Base-by-base conservation (phyloP, 345 rosid genomes). In the Pistacia vera region DNA sequence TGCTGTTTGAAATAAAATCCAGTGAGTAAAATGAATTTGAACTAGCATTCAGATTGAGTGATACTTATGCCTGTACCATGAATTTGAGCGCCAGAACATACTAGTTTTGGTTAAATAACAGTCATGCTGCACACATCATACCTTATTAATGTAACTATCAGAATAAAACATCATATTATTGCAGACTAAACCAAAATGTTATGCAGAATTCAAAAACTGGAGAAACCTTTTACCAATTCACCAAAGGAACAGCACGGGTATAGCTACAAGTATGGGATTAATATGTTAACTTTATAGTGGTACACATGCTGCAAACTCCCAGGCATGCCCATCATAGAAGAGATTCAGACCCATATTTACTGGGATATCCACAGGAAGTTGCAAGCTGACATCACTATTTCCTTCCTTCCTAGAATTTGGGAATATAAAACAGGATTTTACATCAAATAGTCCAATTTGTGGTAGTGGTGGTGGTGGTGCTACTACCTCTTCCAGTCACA, bases 21-120 rank as follows among this genome's bases (percentile, higher is more conserved):
- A 58, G 4, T 14, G 33, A 71, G 33, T 59, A 56, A 51, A 72
- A 68, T 28, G 66, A 18, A 71, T 62, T 56, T 54, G 48, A 71
- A 12, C 17, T 10, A 56, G 35, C 51, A 71, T 36, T 71, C 35
- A 35, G 16, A 36, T 3, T 38, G 22, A 71, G 51, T 41, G 10
- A 41, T 5, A 7, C 46, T 41, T 5, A 41, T 41, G 46, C 9
- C 46, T 41, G 6, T 41, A 41, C 0, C 46, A 5, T 8, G 46
- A 41, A 17, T 14, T 30, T n/a, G 10, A 69, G 16, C 28, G 0
- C 62, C 62, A 52, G 46, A 30, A 58, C n/a, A 11, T 7, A 41
- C 52, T 46, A 3, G 54, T 13, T 13, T 16, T 58, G 46, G 20
- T 60, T 14, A 59, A 72, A 14, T 16, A 49, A 8, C 52, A 52